A percentile compares a stretch with the other conserved stretches of the same genome.
Evolutionary conservation across 805 yeast genomes (phyloP).

Genomic region (Candida tibetensis): DNA sequence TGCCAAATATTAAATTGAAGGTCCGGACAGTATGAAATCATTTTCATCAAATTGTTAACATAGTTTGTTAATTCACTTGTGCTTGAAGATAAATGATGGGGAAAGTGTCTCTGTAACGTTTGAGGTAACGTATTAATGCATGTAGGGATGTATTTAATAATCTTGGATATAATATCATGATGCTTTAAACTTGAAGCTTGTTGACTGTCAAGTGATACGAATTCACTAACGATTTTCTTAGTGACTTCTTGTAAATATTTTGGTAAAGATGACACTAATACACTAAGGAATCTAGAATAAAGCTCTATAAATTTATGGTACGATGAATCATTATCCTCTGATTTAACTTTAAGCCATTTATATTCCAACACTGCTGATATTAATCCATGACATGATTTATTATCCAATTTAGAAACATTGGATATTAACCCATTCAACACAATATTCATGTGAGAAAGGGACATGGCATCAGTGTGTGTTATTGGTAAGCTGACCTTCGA

Average conservation of each 20-base stretch:
- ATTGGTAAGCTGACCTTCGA: constrained; percentile 55
- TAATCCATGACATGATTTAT: constrained; percentile 48
- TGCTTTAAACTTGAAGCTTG: constrained; percentile 24
- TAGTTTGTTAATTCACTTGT: constrained; percentile 57
- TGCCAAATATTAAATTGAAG: constrained; percentile 76
- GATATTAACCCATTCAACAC: constrained; percentile 58
- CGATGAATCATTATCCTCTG: constrained; percentile 10
- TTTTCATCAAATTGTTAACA: constrained; percentile 56
- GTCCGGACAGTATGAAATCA: constrained; percentile 72
- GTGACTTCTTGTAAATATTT: constrained; percentile 89
- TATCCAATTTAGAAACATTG: constrained; percentile 68
- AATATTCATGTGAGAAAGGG: constrained; percentile 49
- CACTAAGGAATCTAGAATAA: constrained; percentile 70
- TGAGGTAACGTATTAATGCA: constrained; percentile 63
- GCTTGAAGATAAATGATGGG: constrained; percentile 67
- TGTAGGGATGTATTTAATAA: constrained; percentile 78
- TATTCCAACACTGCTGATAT: constrained; percentile 62
- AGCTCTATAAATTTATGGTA: constrained; percentile 39
- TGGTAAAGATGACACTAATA: constrained; percentile 81
- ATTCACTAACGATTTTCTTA: constrained; percentile 60
- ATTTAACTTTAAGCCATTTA: constrained; percentile 52
- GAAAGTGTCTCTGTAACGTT: constrained; percentile 60
- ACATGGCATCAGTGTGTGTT: constrained; percentile 52
- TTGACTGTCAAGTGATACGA: constrained; percentile 26
- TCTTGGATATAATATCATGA: constrained; percentile 63